Conservation (phyloP, 495 filamentous ascomycete species). For the Daldinia concentrica region DNA sequence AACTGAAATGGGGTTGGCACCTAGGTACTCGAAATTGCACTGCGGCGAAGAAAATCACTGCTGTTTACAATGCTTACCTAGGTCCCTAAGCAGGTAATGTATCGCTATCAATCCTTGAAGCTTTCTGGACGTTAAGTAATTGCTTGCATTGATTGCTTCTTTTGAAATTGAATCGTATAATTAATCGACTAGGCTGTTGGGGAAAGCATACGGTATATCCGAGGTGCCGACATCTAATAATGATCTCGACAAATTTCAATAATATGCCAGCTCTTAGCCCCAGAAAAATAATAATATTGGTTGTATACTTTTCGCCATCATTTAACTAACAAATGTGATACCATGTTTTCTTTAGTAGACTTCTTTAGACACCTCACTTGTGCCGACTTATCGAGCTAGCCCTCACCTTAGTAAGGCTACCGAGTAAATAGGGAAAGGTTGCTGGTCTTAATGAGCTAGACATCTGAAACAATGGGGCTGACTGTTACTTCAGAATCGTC, state of each 20-base stretch:
- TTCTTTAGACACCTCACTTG: not conserved
- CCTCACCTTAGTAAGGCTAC: not conserved
- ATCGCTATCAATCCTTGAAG: slow-evolving; percentile 2
- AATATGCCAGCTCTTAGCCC: not conserved
- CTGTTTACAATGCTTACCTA: not conserved
- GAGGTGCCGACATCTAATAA: not conserved
- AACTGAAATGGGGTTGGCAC: not conserved
- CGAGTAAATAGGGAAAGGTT: not conserved
- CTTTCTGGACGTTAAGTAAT: not conserved
- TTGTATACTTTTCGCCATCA: too few relatives aligned
- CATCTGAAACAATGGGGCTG: slow-evolving; percentile 42
- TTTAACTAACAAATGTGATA: too few relatives aligned
- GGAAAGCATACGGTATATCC: not conserved
- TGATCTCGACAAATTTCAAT: not conserved
- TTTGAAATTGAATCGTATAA: not conserved
- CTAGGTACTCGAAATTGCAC: slow-evolving; percentile 13
- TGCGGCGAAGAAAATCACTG: slow-evolving; percentile 9
- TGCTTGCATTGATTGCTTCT: not conserved
- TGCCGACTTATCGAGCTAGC: not conserved
- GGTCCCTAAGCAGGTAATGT: not conserved
- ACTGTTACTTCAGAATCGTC: slow-evolving; percentile 26
- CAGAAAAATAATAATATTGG: too few relatives aligned
- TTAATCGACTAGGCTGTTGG: not conserved
- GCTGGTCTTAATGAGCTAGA: slow-evolving; percentile 22
- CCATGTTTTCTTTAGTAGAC: not conserved